Evolutionary conservation across 176 grass and related monocot genomes (phyloP), one percentile per base, ranked within the genome.

Genomic region (Otatea glauca): DNA sequence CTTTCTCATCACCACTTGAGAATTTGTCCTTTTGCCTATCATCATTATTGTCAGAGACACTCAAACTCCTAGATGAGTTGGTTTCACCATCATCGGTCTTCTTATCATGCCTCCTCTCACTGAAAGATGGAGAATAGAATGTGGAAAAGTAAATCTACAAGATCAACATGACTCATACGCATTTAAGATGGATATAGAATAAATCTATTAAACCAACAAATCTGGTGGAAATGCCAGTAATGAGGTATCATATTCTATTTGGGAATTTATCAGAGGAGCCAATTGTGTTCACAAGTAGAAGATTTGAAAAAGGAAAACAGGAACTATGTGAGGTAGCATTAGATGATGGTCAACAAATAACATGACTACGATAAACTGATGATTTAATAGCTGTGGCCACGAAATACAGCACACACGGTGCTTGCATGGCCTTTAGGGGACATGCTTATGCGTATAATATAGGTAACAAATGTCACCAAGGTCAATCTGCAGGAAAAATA

Each of bases 61-160:
- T 91, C 61, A 89, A 85, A 83, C 91, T 94, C 77, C 86, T 84
- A 70, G 89, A 94, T 70, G 87, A 88, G 78, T 91, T 91, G 70
- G 87, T 94, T 84, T 97, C 85, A 68, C 89, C 90, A 78, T 92
- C 93, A 44, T 89, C 80, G 62, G 44, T 86, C 83, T 92, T 94
- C 88, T 88, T 97, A 34, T 83, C 88, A 86, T 89, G 87, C 81
- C 82, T 97, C 84, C 84, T 97, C 45, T 92, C 94, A 75, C 93
- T 92, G 86, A 76, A 60, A 56, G 68, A 84, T 4, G 15, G 2
- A 61, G 7, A 50, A 77, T 68, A 81, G 24, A 45, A 37, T 83
- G 42, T 29, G 9, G 17, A 55, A 74, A 68, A 55, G 35, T 79
- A 78, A 81, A 67, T 50, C 34, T 73, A 59, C 48, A 81, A 60